Base-by-base conservation (phyloP, 768 basidiomycete genomes). In the Cubamyces lactineus region DNA sequence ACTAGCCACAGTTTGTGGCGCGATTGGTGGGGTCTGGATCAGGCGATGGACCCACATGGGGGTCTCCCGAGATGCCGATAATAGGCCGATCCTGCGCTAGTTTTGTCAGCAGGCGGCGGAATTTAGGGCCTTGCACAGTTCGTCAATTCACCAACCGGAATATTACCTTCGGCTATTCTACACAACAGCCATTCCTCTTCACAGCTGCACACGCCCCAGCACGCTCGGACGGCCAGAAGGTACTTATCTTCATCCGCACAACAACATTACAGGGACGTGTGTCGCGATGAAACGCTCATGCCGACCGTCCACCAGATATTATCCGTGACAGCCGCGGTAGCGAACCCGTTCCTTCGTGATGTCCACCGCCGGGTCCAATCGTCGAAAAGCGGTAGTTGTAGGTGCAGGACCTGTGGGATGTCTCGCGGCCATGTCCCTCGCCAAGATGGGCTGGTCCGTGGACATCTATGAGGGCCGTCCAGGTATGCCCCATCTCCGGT, bases 401-500 rank as follows among this genome's bases (percentile, higher is more conserved):
- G 96, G 96, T 42, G 96, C 89, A 56, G 96, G 96, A 0, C 96
- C 96, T 8, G 96, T 99, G 16, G 96, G 96, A 23, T 95, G 94
- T 72, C 88, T 98, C 23, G 83, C 89, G 38, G 95, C 96, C 15
- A 80, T 96, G 52, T 84, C 90, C 57, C 80, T 99, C 46, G 90
- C 93, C 53, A 91, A 91, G 68, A 82, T 84, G 70, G 96, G 95
- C 52, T 99, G 95, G 92, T 66, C 75, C 53, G 92, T 95, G 59
- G 84, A 87, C 61, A 74, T 95, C 34, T 91, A 88, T 71, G 94
- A 96, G 77, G 82, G 82, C 63, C 84, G 94, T 59, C 79, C 89
- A 71, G 94, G 94, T 91, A 72, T 67, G 70, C 67, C 49, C 59
- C 46, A 62, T 52, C 59, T 42, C 66, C 65, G 61, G 61, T 47